phyloP scores from a whole-genome alignment of 148 eudicot species.

The Fagopyrum esculentum region DNA sequence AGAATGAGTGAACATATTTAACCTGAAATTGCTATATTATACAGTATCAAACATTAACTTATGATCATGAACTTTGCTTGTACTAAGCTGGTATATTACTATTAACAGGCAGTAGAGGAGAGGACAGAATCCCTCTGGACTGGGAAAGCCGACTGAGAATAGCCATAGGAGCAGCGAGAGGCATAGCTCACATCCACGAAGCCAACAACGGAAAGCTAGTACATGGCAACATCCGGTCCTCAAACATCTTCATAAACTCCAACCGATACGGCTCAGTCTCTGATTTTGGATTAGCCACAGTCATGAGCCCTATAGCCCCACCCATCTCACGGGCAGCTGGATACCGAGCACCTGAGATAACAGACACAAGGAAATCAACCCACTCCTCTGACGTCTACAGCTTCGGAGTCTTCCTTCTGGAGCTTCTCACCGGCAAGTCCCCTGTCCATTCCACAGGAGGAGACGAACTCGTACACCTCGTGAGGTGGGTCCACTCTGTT shows the following conservation, averaged over 20 bases:
- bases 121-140: constrained; percentile 52
- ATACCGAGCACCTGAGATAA: constrained; percentile 79
- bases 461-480: constrained; percentile 60
- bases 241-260: constrained; percentile 72
- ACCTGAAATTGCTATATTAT: neutral
- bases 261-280: constrained; percentile 54
- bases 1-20: neutral
- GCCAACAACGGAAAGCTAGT: constrained; percentile 56
- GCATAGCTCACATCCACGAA: constrained; percentile 63
- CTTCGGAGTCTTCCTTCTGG: constrained; percentile 77
- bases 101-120: constrained; percentile 57
- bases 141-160: constrained; percentile 76
- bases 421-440: constrained; percentile 75
- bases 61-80: neutral
- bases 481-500: constrained; percentile 78
- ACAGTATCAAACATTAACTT: neutral
- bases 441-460: constrained; percentile 53
- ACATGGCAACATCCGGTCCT: constrained; percentile 79
- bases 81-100: neutral
- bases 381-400: constrained; percentile 83
- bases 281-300: constrained; percentile 59
- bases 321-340: constrained; percentile 79
- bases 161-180: constrained; percentile 72
- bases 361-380: constrained; percentile 64
- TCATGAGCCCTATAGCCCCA: constrained; percentile 64